phyloP scores from a whole-genome alignment of 345 rosid species.

The Abelmoschus esculentus region DNA sequence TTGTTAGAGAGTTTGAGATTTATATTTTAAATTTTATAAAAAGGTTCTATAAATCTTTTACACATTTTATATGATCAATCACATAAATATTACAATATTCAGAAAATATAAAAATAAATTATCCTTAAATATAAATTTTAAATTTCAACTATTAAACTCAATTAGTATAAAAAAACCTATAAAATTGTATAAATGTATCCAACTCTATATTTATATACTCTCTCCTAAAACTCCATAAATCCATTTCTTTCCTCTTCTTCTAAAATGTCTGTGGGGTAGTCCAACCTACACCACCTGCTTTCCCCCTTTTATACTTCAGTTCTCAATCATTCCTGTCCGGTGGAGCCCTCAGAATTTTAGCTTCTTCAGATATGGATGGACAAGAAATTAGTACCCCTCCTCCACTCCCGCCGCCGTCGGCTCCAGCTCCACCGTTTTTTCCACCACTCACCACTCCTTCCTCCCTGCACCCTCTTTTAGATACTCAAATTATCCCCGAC shows the following conservation, averaged over 20 bases:
- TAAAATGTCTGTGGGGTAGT: constrained; percentile 17
- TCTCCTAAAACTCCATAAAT: background rate
- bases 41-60: too few relatives aligned
- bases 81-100: too few relatives aligned
- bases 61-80: too few relatives aligned
- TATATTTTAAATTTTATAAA: too few relatives aligned
- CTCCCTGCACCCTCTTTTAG: constrained; percentile 16
- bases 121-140: too few relatives aligned
- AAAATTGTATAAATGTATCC: too few relatives aligned
- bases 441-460: constrained; percentile 22
- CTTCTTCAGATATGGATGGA: constrained; percentile 23
- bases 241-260: background rate
- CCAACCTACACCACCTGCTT: constrained; percentile 24
- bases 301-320: too few relatives aligned
- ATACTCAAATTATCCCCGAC: constrained; percentile 22
- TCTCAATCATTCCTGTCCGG: background rate
- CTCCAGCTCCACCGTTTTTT: constrained; percentile 6
- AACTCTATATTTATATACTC: too few relatives aligned
- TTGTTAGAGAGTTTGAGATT: too few relatives aligned
- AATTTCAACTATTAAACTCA: too few relatives aligned
- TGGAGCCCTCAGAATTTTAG: background rate
- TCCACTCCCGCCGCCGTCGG: constrained; percentile 9
- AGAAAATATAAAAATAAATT: too few relatives aligned
- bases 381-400: constrained; percentile 10
- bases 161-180: too few relatives aligned